These are phyloP conservation scores for Pezicula neosporulosa DNA, from an alignment of 2,329 filamentous ascomycete species.

Conservation along the genomic window DNA sequence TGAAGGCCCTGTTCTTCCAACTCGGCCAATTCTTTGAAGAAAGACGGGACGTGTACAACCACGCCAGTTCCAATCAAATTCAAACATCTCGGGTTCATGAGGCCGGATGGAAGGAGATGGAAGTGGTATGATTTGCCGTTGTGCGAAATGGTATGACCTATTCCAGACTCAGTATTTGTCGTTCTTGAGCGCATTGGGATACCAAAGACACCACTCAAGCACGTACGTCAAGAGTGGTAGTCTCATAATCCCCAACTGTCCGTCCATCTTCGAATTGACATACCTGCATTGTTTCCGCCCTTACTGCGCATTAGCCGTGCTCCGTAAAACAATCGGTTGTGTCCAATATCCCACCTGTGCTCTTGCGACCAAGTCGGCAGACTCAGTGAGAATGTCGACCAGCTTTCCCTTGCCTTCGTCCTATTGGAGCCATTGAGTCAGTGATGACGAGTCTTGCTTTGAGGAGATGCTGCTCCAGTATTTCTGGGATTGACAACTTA, in stretches of 20 bases:
- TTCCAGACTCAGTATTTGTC: no score
- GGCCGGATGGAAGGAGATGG: slow-evolving; percentile 63
- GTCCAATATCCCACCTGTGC: background rate
- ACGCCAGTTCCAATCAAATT: slow-evolving; percentile 72
- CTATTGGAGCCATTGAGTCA: background rate
- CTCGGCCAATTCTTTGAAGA: slow-evolving; percentile 62
- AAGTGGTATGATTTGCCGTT: slow-evolving; percentile 24
- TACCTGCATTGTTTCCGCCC: slow-evolving; percentile 53
- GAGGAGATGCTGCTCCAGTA: no score
- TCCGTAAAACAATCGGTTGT: background rate
- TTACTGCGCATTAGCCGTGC: slow-evolving; percentile 22
- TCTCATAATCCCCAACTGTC: no score
- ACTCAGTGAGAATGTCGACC: background rate
- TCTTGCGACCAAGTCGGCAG: background rate
- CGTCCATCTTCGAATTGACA: no score
- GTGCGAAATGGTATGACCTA: background rate
- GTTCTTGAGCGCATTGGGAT: no score
- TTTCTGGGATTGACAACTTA: no score
- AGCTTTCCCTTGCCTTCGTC: slow-evolving; percentile 1
- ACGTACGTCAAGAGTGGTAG: no score
- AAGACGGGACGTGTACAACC: slow-evolving; percentile 63
- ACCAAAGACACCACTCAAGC: no score
- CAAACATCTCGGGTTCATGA: slow-evolving; percentile 66
- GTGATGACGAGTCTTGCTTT: no score
- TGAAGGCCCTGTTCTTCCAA: slow-evolving; percentile 57